Evolutionary conservation across 2,329 filamentous ascomycete genomes (phyloP).

Genomic region (Hymenoscyphus fraxineus): DNA sequence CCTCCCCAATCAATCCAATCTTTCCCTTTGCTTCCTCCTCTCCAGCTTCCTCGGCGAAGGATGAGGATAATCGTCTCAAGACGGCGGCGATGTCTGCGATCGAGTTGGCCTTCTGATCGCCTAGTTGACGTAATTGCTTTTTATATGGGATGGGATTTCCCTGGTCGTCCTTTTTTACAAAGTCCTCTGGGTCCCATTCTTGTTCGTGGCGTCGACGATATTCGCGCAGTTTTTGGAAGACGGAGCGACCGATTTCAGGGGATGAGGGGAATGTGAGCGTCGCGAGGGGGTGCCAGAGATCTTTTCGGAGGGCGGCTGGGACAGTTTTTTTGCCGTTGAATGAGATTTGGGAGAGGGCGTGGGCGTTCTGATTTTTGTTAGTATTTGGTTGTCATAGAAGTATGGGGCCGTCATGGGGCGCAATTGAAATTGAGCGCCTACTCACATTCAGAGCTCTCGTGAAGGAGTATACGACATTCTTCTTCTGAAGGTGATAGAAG

Average conservation of each 20-base stretch:
- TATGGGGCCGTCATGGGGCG: not conserved
- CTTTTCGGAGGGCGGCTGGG: constrained; percentile 60
- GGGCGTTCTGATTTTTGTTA: constrained; percentile 37
- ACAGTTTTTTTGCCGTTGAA: constrained; percentile 67
- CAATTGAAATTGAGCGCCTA: not conserved
- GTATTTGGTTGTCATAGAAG: not conserved
- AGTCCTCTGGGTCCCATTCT: constrained; percentile 48
- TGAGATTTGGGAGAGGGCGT: constrained; percentile 53
- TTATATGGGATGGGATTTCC: constrained; percentile 20
- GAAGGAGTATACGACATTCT: constrained; percentile 41
- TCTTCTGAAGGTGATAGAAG: constrained; percentile 38
- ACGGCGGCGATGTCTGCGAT: constrained; percentile 57
- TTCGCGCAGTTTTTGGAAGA: constrained; percentile 62
- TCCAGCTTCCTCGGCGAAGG: constrained; percentile 13
- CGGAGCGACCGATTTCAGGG: constrained; percentile 53
- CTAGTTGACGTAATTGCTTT: constrained; percentile 30
- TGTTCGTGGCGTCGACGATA: constrained; percentile 60
- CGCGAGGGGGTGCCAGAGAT: constrained; percentile 62
- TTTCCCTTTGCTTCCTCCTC: constrained; percentile 7
- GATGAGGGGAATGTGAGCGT: constrained; percentile 54
- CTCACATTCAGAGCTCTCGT: constrained; percentile 36
- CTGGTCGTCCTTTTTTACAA: constrained; percentile 35
- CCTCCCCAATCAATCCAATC: constrained; percentile 22
- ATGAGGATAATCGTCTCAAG: not conserved
- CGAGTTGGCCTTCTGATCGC: constrained; percentile 54